phyloP scores from a whole-genome alignment of 169 alveolate genomes.

The Condylostoma magnum region DNA sequence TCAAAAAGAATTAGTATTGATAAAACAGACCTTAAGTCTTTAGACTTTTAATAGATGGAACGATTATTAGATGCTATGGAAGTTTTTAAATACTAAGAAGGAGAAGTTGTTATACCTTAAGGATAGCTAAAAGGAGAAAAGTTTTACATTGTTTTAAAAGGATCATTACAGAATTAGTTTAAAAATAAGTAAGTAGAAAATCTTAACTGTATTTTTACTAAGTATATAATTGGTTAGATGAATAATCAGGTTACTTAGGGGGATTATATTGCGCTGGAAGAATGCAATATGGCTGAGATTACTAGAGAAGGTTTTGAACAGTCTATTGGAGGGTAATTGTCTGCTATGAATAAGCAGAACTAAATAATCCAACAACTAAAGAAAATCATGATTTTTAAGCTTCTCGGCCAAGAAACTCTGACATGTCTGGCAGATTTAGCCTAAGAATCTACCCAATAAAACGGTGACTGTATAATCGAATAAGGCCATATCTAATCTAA shows the following conservation, averaged over 20 bases:
- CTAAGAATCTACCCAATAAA: background rate
- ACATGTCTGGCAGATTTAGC: slow-evolving; percentile 17
- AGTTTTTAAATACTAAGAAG: background rate
- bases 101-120: background rate
- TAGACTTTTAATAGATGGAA: background rate
- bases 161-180: background rate
- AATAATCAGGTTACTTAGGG: background rate
- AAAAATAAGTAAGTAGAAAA: background rate
- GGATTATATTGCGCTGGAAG: slow-evolving; percentile 8
- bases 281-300: slow-evolving; percentile 31
- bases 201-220: background rate
- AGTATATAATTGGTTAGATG: background rate
- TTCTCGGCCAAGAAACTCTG: slow-evolving; percentile 36
- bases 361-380: slow-evolving; percentile 30
- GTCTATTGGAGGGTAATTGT: slow-evolving; percentile 50
- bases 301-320: slow-evolving; percentile 41
- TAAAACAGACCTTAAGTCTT: background rate
- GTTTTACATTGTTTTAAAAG: background rate
- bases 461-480: background rate
- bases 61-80: background rate
- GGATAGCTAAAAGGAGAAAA: background rate
- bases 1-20: background rate
- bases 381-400: slow-evolving; percentile 27
- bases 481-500: background rate
- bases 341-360: slow-evolving; percentile 36